These are phyloP conservation scores for Pseudocohnilembus persalinus DNA, from an alignment of 169 alveolate species.

Conservation along the genomic window DNA sequence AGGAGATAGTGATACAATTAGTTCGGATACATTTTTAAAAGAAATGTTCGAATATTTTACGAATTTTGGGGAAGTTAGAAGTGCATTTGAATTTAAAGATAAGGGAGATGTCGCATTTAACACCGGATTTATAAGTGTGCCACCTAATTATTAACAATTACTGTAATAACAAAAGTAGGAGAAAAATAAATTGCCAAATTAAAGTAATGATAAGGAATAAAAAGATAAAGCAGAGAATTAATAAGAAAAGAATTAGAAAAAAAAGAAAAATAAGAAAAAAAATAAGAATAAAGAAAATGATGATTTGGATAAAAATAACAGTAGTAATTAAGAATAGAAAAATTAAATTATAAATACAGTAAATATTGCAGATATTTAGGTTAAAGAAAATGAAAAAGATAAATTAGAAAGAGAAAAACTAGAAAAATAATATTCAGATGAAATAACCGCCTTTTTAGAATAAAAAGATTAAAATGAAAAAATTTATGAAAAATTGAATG, in stretches of 20 bases:
- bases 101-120: conserved; percentile 52
- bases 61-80: conserved; percentile 47
- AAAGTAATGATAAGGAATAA: neutral
- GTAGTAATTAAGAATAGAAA: conserved; percentile 16
- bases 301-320: conserved; percentile 49
- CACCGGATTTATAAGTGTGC: conserved; percentile 42
- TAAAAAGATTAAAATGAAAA: neutral
- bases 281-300: conserved; percentile 29
- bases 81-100: conserved; percentile 54
- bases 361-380: neutral
- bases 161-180: conserved; percentile 19
- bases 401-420: conserved; percentile 2
- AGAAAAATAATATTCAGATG: neutral
- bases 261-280: conserved; percentile 8
- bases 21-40: conserved; percentile 59
- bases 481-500: conserved; percentile 34
- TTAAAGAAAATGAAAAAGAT: conserved; percentile 5
- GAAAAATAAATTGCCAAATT: conserved; percentile 21
- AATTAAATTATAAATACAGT: neutral
- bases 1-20: conserved; percentile 73
- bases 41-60: conserved; percentile 65
- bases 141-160: conserved; percentile 18
- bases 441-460: conserved; percentile 11
- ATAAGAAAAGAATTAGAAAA: neutral
- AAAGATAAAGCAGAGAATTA: neutral